Conservation (phyloP, 1,284 basidiomycete species). For the Ceratorhiza oryzae-sativae region DNA sequence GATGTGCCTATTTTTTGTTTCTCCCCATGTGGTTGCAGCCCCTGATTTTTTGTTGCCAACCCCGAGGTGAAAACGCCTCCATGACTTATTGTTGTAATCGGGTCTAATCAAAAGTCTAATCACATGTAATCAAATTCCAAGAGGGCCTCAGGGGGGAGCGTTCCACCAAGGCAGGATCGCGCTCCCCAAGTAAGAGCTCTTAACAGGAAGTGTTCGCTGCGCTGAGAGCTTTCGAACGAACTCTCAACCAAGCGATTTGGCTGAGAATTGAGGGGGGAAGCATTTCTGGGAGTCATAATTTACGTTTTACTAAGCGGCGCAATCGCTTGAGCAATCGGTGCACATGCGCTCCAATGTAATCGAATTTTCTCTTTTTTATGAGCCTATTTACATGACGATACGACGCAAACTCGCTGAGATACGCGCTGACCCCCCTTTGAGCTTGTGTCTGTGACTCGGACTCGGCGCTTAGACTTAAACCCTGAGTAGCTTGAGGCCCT, state of each 20-base stretch:
- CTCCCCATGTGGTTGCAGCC: conserved; percentile 12
- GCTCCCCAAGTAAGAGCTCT: no score
- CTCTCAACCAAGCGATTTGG: no score
- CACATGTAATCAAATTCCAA: neutral
- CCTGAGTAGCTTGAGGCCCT: neutral
- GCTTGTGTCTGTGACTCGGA: neutral
- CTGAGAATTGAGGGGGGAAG: no score
- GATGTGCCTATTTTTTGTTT: neutral
- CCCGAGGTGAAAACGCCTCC: conserved; percentile 11
- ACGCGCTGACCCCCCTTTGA: neutral
- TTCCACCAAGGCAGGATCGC: neutral
- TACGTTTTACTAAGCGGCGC: neutral
- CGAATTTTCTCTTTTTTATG: conserved; percentile 7
- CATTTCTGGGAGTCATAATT: no score
- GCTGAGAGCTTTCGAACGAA: no score
- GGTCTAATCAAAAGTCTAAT: conserved; percentile 13
- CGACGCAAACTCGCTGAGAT: neutral
- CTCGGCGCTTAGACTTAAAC: conserved; percentile 1
- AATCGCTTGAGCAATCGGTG: neutral
- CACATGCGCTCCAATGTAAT: no score
- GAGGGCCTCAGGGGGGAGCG: neutral
- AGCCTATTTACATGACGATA: neutral
- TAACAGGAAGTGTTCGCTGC: neutral
- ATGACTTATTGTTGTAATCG: neutral
- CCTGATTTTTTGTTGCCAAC: conserved; percentile 13